Percentiles rank a stretch among this genome's conserved stretches.
phyloP scores from a whole-genome alignment of 2,329 filamentous ascomycete species.

The Aaosphaeria arxii region DNA sequence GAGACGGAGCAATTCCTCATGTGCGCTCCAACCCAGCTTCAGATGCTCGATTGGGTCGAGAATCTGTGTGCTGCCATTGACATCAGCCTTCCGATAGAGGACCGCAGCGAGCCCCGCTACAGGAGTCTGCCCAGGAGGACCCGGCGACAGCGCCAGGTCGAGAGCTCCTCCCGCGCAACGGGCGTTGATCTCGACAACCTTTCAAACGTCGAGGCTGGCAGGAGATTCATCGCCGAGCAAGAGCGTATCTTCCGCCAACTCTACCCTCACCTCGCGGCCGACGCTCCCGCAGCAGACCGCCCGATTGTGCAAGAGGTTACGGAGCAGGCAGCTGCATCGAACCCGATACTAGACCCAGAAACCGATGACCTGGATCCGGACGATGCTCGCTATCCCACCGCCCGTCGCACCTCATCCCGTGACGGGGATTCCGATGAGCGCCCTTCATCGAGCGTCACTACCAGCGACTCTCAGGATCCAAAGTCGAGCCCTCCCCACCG shows the following conservation, averaged over 20 bases:
- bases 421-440: conserved; percentile 20
- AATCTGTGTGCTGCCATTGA: conserved; percentile 68
- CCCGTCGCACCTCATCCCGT: conserved; percentile 13
- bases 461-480: conserved; percentile 20
- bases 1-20: conserved; percentile 74
- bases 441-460: conserved; percentile 11
- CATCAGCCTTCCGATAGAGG: conserved; percentile 67
- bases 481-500: conserved; percentile 29
- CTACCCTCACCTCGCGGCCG: conserved; percentile 42
- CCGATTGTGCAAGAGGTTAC: conserved; percentile 2
- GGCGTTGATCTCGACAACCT: conserved; percentile 31
- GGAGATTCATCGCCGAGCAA: conserved; percentile 46
- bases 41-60: conserved; percentile 68
- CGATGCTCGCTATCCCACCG: conserved; percentile 33
- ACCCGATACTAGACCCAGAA: conserved; percentile 23
- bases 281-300: conserved; percentile 7
- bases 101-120: conserved; percentile 52
- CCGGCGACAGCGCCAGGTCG: conserved; percentile 35
- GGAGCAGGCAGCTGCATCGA: conserved; percentile 1
- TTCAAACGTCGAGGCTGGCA: conserved; percentile 26
- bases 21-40: conserved; percentile 62
- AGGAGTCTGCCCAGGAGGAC: conserved; percentile 46
- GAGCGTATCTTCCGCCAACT: conserved; percentile 47
- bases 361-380: conserved; percentile 37
- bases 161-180: conserved; percentile 21